Percentiles rank a stretch among this genome's conserved stretches.
Conservation (phyloP, 2,329 filamentous ascomycete genomes). For the Aspergillus oerlinghausenensis region DNA sequence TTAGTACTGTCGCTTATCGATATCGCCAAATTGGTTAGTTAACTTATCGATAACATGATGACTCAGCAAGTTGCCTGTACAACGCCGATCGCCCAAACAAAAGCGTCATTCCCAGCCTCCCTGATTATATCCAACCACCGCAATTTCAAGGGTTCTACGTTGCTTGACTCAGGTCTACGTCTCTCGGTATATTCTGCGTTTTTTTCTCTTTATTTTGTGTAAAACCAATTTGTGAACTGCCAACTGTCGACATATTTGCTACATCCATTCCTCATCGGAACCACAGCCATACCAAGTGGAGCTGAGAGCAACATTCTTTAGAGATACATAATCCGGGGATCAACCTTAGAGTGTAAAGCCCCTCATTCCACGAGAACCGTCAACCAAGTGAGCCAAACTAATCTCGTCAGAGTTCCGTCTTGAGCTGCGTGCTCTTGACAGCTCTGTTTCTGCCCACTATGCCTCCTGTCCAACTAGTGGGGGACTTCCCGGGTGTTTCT, state of each 20-base stretch:
- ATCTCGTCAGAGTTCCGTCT: conserved; percentile 23
- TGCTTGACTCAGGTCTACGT: conserved; percentile 1
- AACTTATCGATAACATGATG: conserved; percentile 15
- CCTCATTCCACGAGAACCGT: conserved; percentile 4
- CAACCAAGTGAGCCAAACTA: conserved; percentile 1
- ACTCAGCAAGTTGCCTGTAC: conserved; percentile 27
- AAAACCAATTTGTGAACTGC: not conserved
- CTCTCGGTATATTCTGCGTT: conserved; percentile 7
- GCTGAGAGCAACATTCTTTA: not conserved
- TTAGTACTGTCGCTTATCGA: not conserved
- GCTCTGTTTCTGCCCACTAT: conserved; percentile 20
- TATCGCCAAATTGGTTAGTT: not conserved
- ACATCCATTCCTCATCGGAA: not conserved
- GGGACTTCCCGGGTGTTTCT: conserved; percentile 21
- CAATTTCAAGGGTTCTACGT: conserved; percentile 20
- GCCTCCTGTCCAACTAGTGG: conserved; percentile 26
- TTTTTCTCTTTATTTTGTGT: not conserved
- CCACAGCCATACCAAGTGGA: not conserved
- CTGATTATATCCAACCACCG: conserved; percentile 32
- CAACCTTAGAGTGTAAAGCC: not conserved
- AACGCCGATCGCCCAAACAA: conserved; percentile 22
- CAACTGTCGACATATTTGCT: not conserved
- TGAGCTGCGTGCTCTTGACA: conserved; percentile 34
- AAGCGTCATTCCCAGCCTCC: conserved; percentile 32
- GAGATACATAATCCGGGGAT: not conserved